Conservation (phyloP, 306 rosid genomes). For the Ochetophila trinervis region DNA sequence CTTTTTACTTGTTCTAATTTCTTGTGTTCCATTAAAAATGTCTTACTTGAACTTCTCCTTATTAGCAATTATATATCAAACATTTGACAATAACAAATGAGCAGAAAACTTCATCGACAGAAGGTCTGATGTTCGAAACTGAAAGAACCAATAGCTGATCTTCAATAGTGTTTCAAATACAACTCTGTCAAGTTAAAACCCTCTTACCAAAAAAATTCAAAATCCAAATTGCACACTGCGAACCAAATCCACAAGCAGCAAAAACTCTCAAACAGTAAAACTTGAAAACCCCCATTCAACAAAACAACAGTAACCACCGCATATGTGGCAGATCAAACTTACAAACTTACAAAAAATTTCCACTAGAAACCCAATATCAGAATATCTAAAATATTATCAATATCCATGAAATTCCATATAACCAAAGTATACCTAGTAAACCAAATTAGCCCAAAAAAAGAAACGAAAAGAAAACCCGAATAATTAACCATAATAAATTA, state of each 20-base stretch:
- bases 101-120: conserved; percentile 21
- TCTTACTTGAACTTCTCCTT: conserved; percentile 25
- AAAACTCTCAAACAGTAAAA: conserved; percentile 18
- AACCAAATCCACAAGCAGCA: conserved; percentile 25
- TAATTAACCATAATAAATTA: conserved; percentile 7
- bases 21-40: conserved; percentile 15
- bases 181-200: conserved; percentile 24
- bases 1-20: background rate
- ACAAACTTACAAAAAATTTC: conserved; percentile 20
- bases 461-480: conserved; percentile 9
- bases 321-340: conserved; percentile 59
- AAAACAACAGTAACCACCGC: conserved; percentile 23
- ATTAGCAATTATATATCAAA: conserved; percentile 18
- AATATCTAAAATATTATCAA: background rate
- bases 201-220: conserved; percentile 11
- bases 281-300: conserved; percentile 18
- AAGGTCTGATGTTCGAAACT: conserved; percentile 23
- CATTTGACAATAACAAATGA: conserved; percentile 17
- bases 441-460: conserved; percentile 3
- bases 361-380: conserved; percentile 23
- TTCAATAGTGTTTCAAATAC: conserved; percentile 27
- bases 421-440: conserved; percentile 29
- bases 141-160: conserved; percentile 38
- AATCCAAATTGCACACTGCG: no score
- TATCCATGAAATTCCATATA: conserved; percentile 38